A percentile compares a stretch with the other conserved stretches of the same genome.
Evolutionary conservation across 495 filamentous ascomycete genomes (phyloP).

Genomic region (Choiromyces venosus): DNA sequence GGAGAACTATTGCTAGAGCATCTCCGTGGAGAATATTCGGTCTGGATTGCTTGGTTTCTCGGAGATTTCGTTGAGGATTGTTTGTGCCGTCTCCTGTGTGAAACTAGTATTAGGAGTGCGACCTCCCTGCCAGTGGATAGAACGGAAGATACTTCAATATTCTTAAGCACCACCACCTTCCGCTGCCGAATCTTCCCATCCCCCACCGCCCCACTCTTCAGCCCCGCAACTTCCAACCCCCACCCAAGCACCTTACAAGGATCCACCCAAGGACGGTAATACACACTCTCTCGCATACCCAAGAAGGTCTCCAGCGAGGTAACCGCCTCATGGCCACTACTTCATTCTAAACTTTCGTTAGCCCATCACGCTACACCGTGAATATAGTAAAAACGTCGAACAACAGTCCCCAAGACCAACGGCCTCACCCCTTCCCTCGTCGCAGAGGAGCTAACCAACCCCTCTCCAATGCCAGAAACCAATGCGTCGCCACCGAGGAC

Average conservation of each 20-base stretch:
- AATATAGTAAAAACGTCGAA: too few relatives aligned
- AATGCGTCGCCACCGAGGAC: conserved; percentile 57
- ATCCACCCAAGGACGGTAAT: conserved; percentile 49
- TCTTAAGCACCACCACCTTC: conserved; percentile 50
- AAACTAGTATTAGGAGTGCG: conserved; percentile 1
- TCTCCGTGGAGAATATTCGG: conserved; percentile 60
- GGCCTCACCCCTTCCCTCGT: conserved; percentile 74
- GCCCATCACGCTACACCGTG: too few relatives aligned
- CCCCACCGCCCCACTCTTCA: conserved; percentile 48
- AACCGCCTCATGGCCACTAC: conserved; percentile 61
- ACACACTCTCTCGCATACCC: conserved; percentile 56
- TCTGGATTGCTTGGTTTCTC: conserved; percentile 51
- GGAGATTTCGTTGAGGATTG: conserved; percentile 47
- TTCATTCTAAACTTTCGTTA: too few relatives aligned
- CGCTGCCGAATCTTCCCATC: conserved; percentile 18
- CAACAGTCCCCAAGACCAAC: conserved; percentile 70
- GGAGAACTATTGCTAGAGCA: conserved; percentile 58
- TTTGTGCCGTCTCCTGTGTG: conserved; percentile 47
- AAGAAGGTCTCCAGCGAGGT: conserved; percentile 63
- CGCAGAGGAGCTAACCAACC: conserved; percentile 65
- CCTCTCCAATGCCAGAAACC: conserved; percentile 61
- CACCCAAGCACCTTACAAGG: conserved; percentile 65
- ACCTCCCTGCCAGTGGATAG: conserved; percentile 1
- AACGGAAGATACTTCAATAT: conserved; percentile 53
- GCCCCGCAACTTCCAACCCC: conserved; percentile 65